Conservation (phyloP, 2,329 filamentous ascomycete genomes). For the Kalaharituber pfeilii region DNA sequence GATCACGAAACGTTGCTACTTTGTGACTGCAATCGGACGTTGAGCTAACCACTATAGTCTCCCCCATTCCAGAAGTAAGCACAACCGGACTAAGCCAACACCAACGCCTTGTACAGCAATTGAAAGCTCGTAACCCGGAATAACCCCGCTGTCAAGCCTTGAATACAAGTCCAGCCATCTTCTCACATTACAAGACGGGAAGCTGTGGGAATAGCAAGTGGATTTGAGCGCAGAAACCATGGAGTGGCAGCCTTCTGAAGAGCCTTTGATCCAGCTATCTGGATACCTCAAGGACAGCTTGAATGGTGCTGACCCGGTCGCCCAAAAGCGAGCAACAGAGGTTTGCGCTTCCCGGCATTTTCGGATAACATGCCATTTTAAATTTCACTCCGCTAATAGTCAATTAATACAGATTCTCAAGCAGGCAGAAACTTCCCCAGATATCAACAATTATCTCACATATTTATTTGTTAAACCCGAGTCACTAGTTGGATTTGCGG, state of each 20-base stretch:
- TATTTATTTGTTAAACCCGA: slow-evolving; percentile 66
- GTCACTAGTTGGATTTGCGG: slow-evolving; percentile 41
- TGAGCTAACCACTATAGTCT: neutral
- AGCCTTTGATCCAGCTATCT: slow-evolving; percentile 76
- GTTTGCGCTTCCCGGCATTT: slow-evolving; percentile 13
- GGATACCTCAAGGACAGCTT: slow-evolving; percentile 82
- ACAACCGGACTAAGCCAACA: neutral
- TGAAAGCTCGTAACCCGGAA: neutral
- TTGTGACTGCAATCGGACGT: neutral
- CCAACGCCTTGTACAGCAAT: neutral
- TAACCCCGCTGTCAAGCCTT: too few relatives aligned
- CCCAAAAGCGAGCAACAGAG: slow-evolving; percentile 58
- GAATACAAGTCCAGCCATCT: neutral
- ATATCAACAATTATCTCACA: slow-evolving; percentile 93
- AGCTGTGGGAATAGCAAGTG: neutral
- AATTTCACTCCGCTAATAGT: neutral
- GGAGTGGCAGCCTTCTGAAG: slow-evolving; percentile 68
- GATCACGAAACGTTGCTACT: neutral
- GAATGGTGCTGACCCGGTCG: slow-evolving; percentile 59
- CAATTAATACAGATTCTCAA: slow-evolving; percentile 56
- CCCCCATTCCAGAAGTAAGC: neutral
- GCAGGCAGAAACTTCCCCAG: slow-evolving; percentile 72
- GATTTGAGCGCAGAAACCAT: neutral
- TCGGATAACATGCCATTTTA: slow-evolving; percentile 1
- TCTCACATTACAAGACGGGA: too few relatives aligned